phyloP scores from a whole-genome alignment of 208 protist genomes.

The Acanthamoeba lenticulata region DNA sequence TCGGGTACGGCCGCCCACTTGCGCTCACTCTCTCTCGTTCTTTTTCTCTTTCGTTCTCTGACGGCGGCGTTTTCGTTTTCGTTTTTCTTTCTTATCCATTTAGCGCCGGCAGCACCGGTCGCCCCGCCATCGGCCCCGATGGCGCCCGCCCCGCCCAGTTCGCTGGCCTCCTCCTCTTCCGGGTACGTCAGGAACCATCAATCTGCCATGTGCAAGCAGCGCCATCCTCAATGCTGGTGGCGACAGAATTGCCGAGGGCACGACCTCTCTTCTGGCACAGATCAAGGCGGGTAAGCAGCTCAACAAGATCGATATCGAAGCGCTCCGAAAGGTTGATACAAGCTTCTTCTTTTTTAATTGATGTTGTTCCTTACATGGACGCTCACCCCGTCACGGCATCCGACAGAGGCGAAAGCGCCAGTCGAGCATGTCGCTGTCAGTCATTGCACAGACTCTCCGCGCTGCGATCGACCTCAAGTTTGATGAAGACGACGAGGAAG shows the following conservation, averaged over 20 bases:
- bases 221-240: no score
- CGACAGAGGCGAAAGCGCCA: conserved; percentile 34
- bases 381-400: background rate
- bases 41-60: no score
- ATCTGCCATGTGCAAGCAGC: no score
- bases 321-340: conserved; percentile 34
- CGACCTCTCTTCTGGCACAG: background rate
- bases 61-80: no score
- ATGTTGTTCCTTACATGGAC: background rate
- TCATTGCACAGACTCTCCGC: conserved; percentile 42
- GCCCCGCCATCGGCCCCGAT: background rate
- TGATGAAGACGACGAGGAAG: conserved; percentile 43
- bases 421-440: conserved; percentile 51
- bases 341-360: background rate
- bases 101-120: background rate
- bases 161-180: no score
- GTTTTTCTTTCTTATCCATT: no score
- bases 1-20: background rate
- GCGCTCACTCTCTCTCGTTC: no score
- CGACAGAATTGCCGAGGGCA: background rate
- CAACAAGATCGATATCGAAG: conserved; percentile 61
- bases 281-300: conserved; percentile 65
- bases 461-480: conserved; percentile 60
- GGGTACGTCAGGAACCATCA: no score
- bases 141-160: background rate